A percentile compares a stretch with the other conserved stretches of the same genome.
Conservation (phyloP, 352 stramenopile species). For the Phytophthora sp. region DNA sequence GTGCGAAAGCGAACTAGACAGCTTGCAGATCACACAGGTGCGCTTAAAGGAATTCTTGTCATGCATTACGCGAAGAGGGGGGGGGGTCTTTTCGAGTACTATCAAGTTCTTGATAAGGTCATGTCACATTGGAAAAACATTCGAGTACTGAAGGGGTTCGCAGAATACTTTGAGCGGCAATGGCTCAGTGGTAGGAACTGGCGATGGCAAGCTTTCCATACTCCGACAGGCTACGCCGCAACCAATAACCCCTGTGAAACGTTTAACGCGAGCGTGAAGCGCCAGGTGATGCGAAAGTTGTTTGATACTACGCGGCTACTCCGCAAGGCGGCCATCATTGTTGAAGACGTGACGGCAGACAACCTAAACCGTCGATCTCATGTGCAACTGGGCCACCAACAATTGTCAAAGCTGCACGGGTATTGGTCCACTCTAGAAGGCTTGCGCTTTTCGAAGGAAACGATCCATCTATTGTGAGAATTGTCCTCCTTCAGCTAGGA, state of each 20-base stretch:
- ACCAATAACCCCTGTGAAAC: background rate
- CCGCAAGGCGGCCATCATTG: background rate
- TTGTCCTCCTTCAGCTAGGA: background rate
- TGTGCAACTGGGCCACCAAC: too few relatives aligned
- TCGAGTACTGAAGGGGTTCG: background rate
- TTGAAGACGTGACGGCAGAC: too few relatives aligned
- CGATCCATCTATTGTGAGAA: background rate
- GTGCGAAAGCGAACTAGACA: background rate
- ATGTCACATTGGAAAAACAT: background rate
- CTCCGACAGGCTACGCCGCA: background rate
- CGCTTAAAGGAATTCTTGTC: background rate
- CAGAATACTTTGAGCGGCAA: background rate
- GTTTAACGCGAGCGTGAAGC: background rate
- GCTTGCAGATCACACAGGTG: background rate
- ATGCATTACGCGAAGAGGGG: background rate
- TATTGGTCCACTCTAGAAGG: background rate
- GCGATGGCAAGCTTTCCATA: background rate
- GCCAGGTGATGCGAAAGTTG: background rate
- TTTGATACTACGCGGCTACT: background rate
- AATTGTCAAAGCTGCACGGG: too few relatives aligned
- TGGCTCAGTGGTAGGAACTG: background rate
- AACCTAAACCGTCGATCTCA: too few relatives aligned
- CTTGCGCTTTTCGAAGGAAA: background rate
- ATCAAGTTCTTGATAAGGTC: background rate
- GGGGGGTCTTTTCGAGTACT: background rate